A percentile compares a stretch with the other conserved stretches of the same genome.
phyloP scores from a whole-genome alignment of 306 rosid species.

The Prunus kanzakura region DNA sequence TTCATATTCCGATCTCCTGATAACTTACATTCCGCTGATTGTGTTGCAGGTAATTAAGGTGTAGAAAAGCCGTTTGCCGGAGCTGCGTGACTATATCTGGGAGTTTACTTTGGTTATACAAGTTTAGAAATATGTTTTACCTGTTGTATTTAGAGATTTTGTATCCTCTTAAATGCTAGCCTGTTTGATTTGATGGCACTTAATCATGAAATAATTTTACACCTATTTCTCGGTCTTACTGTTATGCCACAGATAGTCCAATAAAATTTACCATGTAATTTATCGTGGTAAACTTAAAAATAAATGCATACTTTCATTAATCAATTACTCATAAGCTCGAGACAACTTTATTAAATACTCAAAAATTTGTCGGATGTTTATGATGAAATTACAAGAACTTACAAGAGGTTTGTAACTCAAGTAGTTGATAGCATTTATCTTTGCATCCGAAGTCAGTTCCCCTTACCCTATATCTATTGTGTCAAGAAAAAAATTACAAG shows the following conservation, averaged over 20 bases:
- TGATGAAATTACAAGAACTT: no score
- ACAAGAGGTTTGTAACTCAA: no score
- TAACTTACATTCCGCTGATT: slow-evolving; percentile 1
- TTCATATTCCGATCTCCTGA: background rate
- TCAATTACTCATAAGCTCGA: no score
- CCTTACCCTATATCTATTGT: rapidly evolving
- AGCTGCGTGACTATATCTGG: background rate
- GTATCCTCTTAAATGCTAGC: background rate
- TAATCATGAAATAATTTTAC: background rate
- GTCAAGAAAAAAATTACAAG: no score
- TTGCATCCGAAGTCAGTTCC: no score
- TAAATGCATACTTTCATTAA: no score
- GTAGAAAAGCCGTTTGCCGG: background rate
- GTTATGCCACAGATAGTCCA: background rate
- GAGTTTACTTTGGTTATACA: background rate
- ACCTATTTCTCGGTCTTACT: background rate
- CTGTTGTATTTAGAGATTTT: background rate
- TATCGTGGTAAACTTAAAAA: no score
- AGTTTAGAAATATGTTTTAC: background rate
- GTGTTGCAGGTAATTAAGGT: slow-evolving; percentile 13
- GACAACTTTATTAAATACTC: no score
- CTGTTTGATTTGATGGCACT: background rate
- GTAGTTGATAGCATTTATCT: no score
- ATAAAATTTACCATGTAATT: background rate
- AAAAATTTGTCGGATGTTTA: no score